Evolutionary conservation across 495 filamentous ascomycete species (phyloP).

Genomic region (Penicillium malachiteum): DNA sequence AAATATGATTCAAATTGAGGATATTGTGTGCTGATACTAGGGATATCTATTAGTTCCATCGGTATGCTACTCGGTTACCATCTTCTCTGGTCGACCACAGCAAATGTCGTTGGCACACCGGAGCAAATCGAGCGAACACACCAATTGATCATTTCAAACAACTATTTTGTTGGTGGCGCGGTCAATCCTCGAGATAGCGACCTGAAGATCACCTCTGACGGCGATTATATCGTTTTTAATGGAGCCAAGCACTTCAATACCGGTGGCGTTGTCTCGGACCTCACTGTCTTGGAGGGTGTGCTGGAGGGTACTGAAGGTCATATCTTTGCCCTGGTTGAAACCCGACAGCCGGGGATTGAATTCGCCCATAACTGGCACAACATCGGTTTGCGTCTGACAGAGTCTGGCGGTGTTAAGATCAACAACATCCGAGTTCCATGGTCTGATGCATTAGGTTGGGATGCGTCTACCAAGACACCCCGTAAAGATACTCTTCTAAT

Average conservation of each 20-base stretch:
- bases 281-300: slow-evolving; percentile 62
- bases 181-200: slow-evolving; percentile 63
- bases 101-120: slow-evolving; percentile 53
- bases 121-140: slow-evolving; percentile 54
- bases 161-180: slow-evolving; percentile 62
- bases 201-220: slow-evolving; percentile 51
- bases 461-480: slow-evolving; percentile 41
- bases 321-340: slow-evolving; percentile 57
- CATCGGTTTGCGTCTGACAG: slow-evolving; percentile 58
- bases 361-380: slow-evolving; percentile 64
- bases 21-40: not conserved
- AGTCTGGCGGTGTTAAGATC: slow-evolving; percentile 58
- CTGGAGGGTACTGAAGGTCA: slow-evolving; percentile 53
- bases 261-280: slow-evolving; percentile 58
- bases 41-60: slow-evolving; percentile 34
- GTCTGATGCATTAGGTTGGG: slow-evolving; percentile 60
- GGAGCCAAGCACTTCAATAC: slow-evolving; percentile 63
- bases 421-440: slow-evolving; percentile 54
- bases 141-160: slow-evolving; percentile 53
- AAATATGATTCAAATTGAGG: not conserved
- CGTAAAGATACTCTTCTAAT: slow-evolving; percentile 44
- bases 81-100: slow-evolving; percentile 58
- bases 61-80: slow-evolving; percentile 63
- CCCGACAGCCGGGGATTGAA: slow-evolving; percentile 51
- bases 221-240: slow-evolving; percentile 53